phyloP scores from a whole-genome alignment of 2,329 filamentous ascomycete genomes.

The Lasiodiplodia sp. region DNA sequence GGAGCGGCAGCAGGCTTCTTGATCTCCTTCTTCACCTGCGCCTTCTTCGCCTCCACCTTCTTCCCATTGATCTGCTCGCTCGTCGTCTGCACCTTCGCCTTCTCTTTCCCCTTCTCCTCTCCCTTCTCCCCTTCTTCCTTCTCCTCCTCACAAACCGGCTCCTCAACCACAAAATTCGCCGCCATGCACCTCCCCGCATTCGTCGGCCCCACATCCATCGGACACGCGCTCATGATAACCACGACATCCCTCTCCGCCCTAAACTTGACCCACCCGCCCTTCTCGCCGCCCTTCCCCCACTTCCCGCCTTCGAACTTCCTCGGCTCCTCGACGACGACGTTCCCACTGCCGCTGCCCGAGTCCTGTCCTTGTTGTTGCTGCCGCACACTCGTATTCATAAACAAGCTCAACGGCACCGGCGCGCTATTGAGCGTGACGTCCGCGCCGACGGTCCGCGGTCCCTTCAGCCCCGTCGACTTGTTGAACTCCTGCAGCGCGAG shows the following conservation, averaged over 20 bases:
- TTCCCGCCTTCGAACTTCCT: slow-evolving; percentile 28
- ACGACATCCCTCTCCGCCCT: slow-evolving; percentile 47
- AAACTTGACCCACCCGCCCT: slow-evolving; percentile 45
- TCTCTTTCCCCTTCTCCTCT: slow-evolving; percentile 6
- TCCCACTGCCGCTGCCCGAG: slow-evolving; percentile 21
- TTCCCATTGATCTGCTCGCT: slow-evolving; percentile 1
- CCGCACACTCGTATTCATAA: slow-evolving; percentile 43
- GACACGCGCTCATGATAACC: slow-evolving; percentile 47
- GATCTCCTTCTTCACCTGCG: neutral
- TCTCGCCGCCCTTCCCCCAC: slow-evolving; percentile 36
- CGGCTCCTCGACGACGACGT: slow-evolving; percentile 41
- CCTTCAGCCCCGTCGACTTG: slow-evolving; percentile 54
- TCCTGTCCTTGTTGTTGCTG: neutral
- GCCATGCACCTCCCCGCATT: slow-evolving; percentile 49
- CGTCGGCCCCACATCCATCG: slow-evolving; percentile 46
- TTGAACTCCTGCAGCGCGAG: slow-evolving; percentile 58
- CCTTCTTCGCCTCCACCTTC: slow-evolving; percentile 6
- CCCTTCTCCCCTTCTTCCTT: slow-evolving; percentile 7
- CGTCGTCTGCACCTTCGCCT: slow-evolving; percentile 4
- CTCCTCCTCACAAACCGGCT: slow-evolving; percentile 34
- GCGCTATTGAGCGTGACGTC: slow-evolving; percentile 57
- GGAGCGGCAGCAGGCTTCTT: neutral
- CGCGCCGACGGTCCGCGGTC: slow-evolving; percentile 54
- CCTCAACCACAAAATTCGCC: slow-evolving; percentile 49
- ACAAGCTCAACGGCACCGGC: slow-evolving; percentile 56